Conservation (phyloP, 164 flowering plant genomes). For the Piper betle region DNA sequence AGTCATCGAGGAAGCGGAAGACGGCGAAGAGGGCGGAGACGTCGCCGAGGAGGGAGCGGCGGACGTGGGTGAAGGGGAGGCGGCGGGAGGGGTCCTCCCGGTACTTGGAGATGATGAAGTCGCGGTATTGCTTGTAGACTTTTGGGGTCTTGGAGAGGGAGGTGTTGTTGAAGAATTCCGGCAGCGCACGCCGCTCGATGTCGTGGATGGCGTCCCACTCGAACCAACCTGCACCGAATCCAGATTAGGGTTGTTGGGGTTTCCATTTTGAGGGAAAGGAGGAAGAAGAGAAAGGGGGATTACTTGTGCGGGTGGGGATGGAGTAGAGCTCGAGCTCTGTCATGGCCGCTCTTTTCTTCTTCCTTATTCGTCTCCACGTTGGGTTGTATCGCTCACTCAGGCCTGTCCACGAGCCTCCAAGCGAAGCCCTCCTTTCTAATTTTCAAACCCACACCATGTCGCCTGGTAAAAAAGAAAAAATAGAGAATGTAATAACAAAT, state of each 20-base stretch:
- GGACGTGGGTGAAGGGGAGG: conserved; percentile 66
- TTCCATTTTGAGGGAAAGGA: neutral
- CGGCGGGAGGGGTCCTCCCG: conserved; percentile 59
- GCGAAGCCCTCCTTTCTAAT: too few relatives aligned
- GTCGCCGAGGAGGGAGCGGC: conserved; percentile 79
- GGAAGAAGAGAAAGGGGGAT: conserved; percentile 1
- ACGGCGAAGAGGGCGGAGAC: conserved; percentile 52
- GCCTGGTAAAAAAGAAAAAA: too few relatives aligned
- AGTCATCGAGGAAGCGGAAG: conserved; percentile 54
- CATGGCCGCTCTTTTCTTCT: conserved; percentile 4
- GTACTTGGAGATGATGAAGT: conserved; percentile 73
- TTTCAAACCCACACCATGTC: too few relatives aligned
- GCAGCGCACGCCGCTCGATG: conserved; percentile 36
- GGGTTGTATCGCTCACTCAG: too few relatives aligned
- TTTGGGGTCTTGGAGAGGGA: conserved; percentile 66
- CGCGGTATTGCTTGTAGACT: conserved; percentile 78
- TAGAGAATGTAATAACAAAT: too few relatives aligned
- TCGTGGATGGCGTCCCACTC: conserved; percentile 78
- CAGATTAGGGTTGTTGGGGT: neutral
- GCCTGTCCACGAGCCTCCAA: too few relatives aligned
- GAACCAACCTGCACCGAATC: conserved; percentile 58
- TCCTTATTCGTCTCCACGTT: too few relatives aligned
- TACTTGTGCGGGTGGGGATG: conserved; percentile 62
- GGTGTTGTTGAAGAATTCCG: conserved; percentile 64
- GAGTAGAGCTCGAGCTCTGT: conserved; percentile 66